Conservation (phyloP, 2,329 filamentous ascomycete genomes). For the Aspergillus tamarii region DNA sequence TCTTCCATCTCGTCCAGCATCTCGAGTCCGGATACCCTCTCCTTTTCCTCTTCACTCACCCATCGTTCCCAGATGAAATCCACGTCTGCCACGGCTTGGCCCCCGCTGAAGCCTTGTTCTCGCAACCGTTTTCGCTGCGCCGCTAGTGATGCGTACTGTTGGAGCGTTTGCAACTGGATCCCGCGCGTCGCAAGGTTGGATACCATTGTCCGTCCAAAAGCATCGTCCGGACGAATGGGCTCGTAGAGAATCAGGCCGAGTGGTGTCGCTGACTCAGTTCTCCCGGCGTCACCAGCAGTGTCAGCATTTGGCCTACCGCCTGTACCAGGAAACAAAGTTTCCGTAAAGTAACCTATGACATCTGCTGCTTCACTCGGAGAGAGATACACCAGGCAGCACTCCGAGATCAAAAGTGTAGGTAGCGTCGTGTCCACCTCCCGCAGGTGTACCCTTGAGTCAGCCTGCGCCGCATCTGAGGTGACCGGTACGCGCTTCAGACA, state of each 20-base stretch:
- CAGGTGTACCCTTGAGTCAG: slow-evolving; percentile 29
- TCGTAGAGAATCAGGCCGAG: slow-evolving; percentile 80
- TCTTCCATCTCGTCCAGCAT: slow-evolving; percentile 96
- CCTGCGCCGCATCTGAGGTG: background rate
- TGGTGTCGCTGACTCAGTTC: slow-evolving; percentile 40
- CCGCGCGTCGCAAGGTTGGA: slow-evolving; percentile 80
- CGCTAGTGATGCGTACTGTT: slow-evolving; percentile 67
- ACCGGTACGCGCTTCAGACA: slow-evolving; percentile 42
- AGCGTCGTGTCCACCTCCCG: slow-evolving; percentile 57
- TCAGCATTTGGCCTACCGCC: background rate
- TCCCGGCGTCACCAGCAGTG: slow-evolving; percentile 22
- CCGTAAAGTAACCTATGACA: slow-evolving; percentile 68
- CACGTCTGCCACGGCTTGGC: slow-evolving; percentile 62
- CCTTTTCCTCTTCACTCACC: slow-evolving; percentile 72
- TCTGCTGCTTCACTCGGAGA: slow-evolving; percentile 64
- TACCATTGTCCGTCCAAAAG: slow-evolving; percentile 91
- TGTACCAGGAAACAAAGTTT: slow-evolving; percentile 45
- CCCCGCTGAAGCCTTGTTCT: slow-evolving; percentile 65
- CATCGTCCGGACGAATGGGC: slow-evolving; percentile 78
- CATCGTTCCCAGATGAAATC: slow-evolving; percentile 77
- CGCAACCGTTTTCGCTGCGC: slow-evolving; percentile 71
- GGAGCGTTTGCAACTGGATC: slow-evolving; percentile 82
- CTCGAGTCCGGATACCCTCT: slow-evolving; percentile 76
- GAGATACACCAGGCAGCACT: slow-evolving; percentile 94
- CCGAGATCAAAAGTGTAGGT: slow-evolving; percentile 85